phyloP scores from a whole-genome alignment of 495 filamentous ascomycete genomes.

The Cercophora sp. region DNA sequence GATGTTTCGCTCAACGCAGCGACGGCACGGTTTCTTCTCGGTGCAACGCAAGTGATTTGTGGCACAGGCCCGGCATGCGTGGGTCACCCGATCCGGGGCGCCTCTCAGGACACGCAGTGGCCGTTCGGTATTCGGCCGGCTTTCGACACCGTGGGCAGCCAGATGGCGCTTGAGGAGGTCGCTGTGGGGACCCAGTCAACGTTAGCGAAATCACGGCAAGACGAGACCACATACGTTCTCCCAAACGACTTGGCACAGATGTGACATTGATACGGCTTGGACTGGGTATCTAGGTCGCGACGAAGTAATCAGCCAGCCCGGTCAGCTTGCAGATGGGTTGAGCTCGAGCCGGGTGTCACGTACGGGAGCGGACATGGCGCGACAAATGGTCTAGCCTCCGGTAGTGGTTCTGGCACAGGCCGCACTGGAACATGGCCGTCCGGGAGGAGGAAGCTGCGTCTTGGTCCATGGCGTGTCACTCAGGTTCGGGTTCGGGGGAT shows the following conservation, averaged over 20 bases:
- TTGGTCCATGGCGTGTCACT: too few relatives aligned
- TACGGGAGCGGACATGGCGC: conserved; percentile 18
- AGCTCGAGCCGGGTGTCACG: background rate
- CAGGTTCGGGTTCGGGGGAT: too few relatives aligned
- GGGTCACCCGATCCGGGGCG: conserved; percentile 1
- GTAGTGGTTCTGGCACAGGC: conserved; percentile 12
- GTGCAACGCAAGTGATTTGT: conserved; percentile 12
- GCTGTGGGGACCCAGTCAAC: background rate
- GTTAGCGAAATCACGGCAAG: background rate
- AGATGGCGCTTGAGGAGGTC: background rate
- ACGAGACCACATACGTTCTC: conserved; percentile 10
- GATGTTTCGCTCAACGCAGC: conserved; percentile 8
- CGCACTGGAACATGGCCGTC: conserved; percentile 14
- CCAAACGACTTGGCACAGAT: conserved; percentile 15
- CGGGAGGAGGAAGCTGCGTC: background rate
- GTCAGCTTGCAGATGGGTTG: background rate
- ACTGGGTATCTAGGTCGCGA: conserved; percentile 15
- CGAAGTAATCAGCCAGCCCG: too few relatives aligned
- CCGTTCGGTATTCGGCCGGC: too few relatives aligned
- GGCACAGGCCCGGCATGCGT: conserved; percentile 14
- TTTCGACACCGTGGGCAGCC: background rate
- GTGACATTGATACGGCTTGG: conserved; percentile 15
- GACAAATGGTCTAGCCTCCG: conserved; percentile 14
- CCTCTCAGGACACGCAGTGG: background rate
- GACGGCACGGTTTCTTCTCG: conserved; percentile 10